These are phyloP conservation scores for Pholiota conissans DNA, from an alignment of 768 basidiomycete species.

Conservation along the genomic window DNA sequence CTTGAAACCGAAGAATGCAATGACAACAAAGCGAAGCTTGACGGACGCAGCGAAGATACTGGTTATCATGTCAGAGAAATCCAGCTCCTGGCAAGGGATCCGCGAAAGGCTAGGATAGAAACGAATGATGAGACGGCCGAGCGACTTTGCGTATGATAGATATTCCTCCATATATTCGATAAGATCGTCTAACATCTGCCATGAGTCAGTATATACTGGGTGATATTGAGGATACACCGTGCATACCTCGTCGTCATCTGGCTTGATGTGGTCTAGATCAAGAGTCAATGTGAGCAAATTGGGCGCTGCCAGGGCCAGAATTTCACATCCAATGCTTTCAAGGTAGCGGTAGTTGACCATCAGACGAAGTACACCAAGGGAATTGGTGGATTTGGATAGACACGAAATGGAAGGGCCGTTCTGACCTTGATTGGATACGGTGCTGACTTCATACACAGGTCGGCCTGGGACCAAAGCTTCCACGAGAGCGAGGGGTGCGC, in stretches of 20 bases:
- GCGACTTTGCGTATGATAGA: constrained; percentile 14
- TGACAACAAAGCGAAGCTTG: constrained; percentile 18
- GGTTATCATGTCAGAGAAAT: constrained; percentile 26
- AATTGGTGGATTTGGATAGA: constrained; percentile 17
- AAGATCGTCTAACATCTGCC: constrained; percentile 20
- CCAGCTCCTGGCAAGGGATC: constrained; percentile 21
- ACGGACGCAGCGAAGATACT: constrained; percentile 21
- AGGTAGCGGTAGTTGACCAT: constrained; percentile 20
- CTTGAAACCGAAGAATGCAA: constrained; percentile 20
- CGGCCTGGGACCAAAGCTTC: constrained; percentile 20
- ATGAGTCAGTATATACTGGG: background rate
- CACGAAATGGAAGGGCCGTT: constrained; percentile 14
- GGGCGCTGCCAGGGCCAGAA: constrained; percentile 16
- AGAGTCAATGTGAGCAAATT: constrained; percentile 15
- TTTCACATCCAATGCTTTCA: constrained; percentile 10
- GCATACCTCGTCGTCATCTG: constrained; percentile 21
- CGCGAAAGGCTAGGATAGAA: constrained; percentile 20
- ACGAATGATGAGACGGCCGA: constrained; percentile 20
- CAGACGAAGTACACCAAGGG: constrained; percentile 19
- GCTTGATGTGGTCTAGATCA: constrained; percentile 19
- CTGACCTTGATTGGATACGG: constrained; percentile 1
- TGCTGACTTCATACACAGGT: constrained; percentile 18
- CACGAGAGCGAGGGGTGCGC: constrained; percentile 20
- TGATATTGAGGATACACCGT: background rate
- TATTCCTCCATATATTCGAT: constrained; percentile 23